Evolutionary conservation across 129 eudicot genomes (phyloP).

Genomic region (Escallonia rubra): DNA sequence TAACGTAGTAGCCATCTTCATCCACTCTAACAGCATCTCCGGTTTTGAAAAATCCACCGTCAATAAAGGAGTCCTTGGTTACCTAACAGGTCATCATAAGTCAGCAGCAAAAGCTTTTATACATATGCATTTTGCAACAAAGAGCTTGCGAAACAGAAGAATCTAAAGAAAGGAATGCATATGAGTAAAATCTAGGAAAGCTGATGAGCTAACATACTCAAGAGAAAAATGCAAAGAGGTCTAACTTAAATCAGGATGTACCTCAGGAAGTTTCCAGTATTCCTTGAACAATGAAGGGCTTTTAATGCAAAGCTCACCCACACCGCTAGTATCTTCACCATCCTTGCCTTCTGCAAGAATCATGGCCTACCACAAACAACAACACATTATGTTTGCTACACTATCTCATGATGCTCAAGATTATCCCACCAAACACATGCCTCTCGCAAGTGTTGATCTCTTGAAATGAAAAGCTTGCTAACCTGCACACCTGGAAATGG

Average conservation of each 20-base stretch:
- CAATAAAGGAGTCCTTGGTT: conserved; percentile 76
- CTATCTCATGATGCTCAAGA: no score
- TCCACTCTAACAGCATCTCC: conserved; percentile 91
- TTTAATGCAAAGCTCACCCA: conserved; percentile 88
- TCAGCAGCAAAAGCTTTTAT: not conserved
- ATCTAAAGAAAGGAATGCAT: not conserved
- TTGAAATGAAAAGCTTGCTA: conserved; percentile 15
- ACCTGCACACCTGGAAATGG: conserved; percentile 96
- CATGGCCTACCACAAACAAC: conserved; percentile 54
- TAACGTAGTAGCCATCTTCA: conserved; percentile 92
- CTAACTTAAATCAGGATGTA: conserved; percentile 12
- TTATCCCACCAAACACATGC: no score
- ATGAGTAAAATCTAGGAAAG: not conserved
- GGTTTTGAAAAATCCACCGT: conserved; percentile 83
- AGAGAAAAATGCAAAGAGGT: not conserved
- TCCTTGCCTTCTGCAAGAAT: conserved; percentile 62
- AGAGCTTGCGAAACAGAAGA: no score
- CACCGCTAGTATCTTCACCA: conserved; percentile 37
- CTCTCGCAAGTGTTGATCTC: no score
- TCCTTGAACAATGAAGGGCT: conserved; percentile 93
- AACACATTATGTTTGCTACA: not conserved
- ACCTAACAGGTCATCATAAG: conserved; percentile 39
- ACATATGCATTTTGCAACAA: no score
- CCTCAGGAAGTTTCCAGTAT: conserved; percentile 97
- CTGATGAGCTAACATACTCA: not conserved